Conservation (phyloP, 495 filamentous ascomycete species). For the Poronia punctata region DNA sequence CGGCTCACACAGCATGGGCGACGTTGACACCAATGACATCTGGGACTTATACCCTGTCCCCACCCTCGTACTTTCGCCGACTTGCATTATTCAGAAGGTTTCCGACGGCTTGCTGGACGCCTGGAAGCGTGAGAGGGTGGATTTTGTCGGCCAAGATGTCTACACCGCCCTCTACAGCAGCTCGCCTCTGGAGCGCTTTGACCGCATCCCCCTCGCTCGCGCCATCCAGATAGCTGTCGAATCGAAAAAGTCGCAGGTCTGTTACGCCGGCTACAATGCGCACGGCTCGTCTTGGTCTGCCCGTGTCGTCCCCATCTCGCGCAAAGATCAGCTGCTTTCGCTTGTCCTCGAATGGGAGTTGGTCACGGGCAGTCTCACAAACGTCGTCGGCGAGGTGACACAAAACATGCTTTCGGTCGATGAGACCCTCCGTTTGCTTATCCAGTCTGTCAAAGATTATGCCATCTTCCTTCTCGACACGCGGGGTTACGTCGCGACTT, state of each 20-base stretch:
- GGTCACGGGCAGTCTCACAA: conserved; percentile 14
- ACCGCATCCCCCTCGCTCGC: conserved; percentile 33
- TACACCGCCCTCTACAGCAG: conserved; percentile 31
- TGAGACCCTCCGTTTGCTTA: conserved; percentile 54
- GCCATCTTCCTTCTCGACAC: conserved; percentile 63
- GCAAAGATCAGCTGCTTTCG: conserved; percentile 38
- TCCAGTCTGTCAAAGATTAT: conserved; percentile 61
- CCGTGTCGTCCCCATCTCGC: conserved; percentile 47
- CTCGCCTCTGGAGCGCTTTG: conserved; percentile 28
- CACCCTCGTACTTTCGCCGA: conserved; percentile 42
- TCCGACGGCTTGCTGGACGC: conserved; percentile 42
- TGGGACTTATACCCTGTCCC: conserved; percentile 46
- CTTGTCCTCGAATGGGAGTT: conserved; percentile 42
- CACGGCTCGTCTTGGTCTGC: conserved; percentile 28
- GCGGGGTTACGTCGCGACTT: conserved; percentile 50
- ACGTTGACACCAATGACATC: conserved; percentile 17
- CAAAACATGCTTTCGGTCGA: conserved; percentile 35
- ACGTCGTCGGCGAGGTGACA: conserved; percentile 34
- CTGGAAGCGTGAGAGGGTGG: conserved; percentile 30
- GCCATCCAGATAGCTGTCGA: conserved; percentile 41
- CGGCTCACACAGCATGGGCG: background rate
- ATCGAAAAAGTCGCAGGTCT: conserved; percentile 25
- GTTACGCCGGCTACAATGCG: conserved; percentile 15
- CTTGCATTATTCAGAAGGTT: conserved; percentile 38
- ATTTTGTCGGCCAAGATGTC: conserved; percentile 38